Conservation (phyloP, 2,329 filamentous ascomycete genomes). For the Magnaporthiopsis rhizophila region DNA sequence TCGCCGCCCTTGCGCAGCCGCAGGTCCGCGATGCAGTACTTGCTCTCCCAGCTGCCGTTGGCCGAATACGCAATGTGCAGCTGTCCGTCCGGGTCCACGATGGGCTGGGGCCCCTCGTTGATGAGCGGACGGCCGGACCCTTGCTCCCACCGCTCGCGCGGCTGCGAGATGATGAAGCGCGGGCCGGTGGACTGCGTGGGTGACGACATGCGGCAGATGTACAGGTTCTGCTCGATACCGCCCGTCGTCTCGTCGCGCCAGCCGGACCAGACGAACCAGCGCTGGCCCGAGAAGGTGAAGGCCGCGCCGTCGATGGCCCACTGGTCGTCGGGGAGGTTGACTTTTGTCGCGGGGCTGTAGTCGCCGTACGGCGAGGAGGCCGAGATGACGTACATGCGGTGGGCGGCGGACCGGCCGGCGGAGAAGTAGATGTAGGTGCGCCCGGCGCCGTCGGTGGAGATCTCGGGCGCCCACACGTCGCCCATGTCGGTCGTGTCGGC, state of each 20-base stretch:
- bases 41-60: slow-evolving; percentile 18
- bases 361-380: slow-evolving; percentile 12
- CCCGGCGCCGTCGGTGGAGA: slow-evolving; percentile 9
- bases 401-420: slow-evolving; percentile 11
- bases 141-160: slow-evolving; percentile 18
- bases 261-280: slow-evolving; percentile 20
- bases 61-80: slow-evolving; percentile 20
- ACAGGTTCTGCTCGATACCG: slow-evolving; percentile 16
- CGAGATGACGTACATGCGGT: slow-evolving; percentile 19
- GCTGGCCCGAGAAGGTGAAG: slow-evolving; percentile 14
- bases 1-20: slow-evolving; percentile 17
- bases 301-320: slow-evolving; percentile 19
- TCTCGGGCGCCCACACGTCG: slow-evolving; percentile 13
- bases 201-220: slow-evolving; percentile 18
- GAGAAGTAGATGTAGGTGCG: slow-evolving; percentile 17
- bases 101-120: slow-evolving; percentile 18
- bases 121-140: slow-evolving; percentile 12
- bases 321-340: slow-evolving; percentile 16
- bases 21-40: slow-evolving; percentile 19
- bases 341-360: slow-evolving; percentile 14
- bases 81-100: slow-evolving; percentile 18
- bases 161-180: slow-evolving; percentile 19
- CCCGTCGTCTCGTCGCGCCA: slow-evolving; percentile 11
- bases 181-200: slow-evolving; percentile 13
- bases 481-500: slow-evolving; percentile 8